Percentiles rank a stretch among this genome's conserved stretches.
These are phyloP conservation scores for Aspergillus puulaauensis DNA, from an alignment of 2,329 filamentous ascomycete genomes.

Conservation along the genomic window DNA sequence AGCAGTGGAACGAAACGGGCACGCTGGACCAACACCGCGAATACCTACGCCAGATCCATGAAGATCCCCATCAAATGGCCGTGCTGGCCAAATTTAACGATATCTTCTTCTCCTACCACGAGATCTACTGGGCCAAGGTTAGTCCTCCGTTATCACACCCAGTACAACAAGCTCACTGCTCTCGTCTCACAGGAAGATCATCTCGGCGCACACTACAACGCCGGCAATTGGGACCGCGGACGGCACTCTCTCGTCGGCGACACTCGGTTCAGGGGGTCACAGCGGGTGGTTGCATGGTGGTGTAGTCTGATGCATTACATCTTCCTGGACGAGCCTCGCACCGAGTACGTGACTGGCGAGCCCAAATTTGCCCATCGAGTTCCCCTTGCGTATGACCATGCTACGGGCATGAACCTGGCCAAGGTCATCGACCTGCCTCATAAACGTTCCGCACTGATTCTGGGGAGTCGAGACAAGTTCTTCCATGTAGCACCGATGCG, in stretches of 20 bases:
- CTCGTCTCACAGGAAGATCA: slow-evolving; percentile 50
- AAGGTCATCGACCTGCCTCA: slow-evolving; percentile 71
- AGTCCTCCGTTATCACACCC: slow-evolving; percentile 12
- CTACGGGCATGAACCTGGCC: slow-evolving; percentile 70
- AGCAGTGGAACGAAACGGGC: slow-evolving; percentile 77
- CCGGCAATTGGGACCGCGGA: slow-evolving; percentile 6
- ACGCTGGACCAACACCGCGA: slow-evolving; percentile 70
- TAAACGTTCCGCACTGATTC: slow-evolving; percentile 67
- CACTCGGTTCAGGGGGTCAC: slow-evolving; percentile 52
- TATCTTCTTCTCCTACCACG: slow-evolving; percentile 71
- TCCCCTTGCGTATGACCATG: slow-evolving; percentile 72
- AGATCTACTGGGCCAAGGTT: slow-evolving; percentile 73
- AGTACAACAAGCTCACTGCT: not conserved
- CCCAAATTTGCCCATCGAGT: slow-evolving; percentile 69
- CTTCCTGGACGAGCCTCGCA: slow-evolving; percentile 59
- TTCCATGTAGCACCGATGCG: slow-evolving; percentile 58
- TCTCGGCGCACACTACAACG: slow-evolving; percentile 5
- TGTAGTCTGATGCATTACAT: slow-evolving; percentile 58
- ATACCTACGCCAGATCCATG: slow-evolving; percentile 67
- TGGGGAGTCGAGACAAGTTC: slow-evolving; percentile 64
- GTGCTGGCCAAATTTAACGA: slow-evolving; percentile 71
- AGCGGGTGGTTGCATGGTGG: slow-evolving; percentile 59
- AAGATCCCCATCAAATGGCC: slow-evolving; percentile 69
- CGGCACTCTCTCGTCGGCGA: slow-evolving; percentile 45
- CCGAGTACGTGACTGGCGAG: slow-evolving; percentile 58